These are phyloP conservation scores for Kwoniella mangroviensis DNA, from an alignment of 768 basidiomycete species.

Conservation along the genomic window DNA sequence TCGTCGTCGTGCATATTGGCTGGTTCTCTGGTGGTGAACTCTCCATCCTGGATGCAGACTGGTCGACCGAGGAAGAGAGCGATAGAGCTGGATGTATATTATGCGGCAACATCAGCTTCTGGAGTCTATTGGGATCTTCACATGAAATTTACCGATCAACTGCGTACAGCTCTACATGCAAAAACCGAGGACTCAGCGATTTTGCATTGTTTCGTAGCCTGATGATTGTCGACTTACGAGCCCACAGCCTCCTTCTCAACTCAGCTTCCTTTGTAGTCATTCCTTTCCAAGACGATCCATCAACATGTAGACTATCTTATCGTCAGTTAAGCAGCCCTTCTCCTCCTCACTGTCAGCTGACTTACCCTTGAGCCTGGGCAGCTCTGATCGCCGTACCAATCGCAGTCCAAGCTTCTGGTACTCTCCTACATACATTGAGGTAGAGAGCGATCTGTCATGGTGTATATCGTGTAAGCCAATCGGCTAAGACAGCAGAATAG, in stretches of 20 bases:
- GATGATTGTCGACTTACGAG: conserved; percentile 26
- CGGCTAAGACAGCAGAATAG: background rate
- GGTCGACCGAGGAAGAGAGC: conserved; percentile 42
- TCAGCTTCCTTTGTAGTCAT: conserved; percentile 35
- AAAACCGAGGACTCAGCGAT: background rate
- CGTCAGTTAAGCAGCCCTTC: background rate
- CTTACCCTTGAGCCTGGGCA: conserved; percentile 42
- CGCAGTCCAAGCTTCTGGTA: conserved; percentile 38
- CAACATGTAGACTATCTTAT: conserved; percentile 32
- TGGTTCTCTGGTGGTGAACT: conserved; percentile 27
- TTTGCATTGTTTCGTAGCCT: background rate
- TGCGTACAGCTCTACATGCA: conserved; percentile 29
- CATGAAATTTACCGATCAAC: conserved; percentile 25
- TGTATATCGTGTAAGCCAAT: background rate
- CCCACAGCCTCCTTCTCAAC: conserved; percentile 38
- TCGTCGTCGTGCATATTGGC: conserved; percentile 36
- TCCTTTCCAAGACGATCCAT: conserved; percentile 33
- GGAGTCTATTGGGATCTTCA: too few relatives aligned
- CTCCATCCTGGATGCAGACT: conserved; percentile 35
- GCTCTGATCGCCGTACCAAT: conserved; percentile 31
- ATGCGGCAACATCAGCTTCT: background rate
- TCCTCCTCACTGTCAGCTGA: background rate
- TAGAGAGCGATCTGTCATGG: conserved; percentile 28
- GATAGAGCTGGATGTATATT: conserved; percentile 23
- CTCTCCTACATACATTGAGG: conserved; percentile 32